A percentile compares a stretch with the other conserved stretches of the same genome.
phyloP scores from a whole-genome alignment of 2,329 filamentous ascomycete genomes.

The Acrocalymma vagum region DNA sequence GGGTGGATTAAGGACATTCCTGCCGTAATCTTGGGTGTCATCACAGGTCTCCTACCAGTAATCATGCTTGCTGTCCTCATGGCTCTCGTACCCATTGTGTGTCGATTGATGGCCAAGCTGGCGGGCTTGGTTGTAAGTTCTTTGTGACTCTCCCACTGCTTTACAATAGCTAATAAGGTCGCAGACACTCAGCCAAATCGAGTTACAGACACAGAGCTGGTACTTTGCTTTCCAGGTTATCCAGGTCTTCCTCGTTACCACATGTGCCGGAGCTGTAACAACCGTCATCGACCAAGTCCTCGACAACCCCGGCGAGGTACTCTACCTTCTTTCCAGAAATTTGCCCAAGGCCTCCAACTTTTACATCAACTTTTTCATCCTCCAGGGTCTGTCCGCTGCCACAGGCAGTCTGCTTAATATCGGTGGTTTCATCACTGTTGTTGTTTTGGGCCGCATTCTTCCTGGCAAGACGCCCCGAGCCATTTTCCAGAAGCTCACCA shows the following conservation, averaged over 20 bases:
- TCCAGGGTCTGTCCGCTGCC: slow-evolving; percentile 71
- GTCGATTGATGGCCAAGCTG: slow-evolving; percentile 46
- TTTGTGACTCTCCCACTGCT: background rate
- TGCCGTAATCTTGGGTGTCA: slow-evolving; percentile 50
- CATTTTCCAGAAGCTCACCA: slow-evolving; percentile 54
- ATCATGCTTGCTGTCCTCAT: slow-evolving; percentile 54
- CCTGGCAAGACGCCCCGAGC: slow-evolving; percentile 55
- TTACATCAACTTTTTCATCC: slow-evolving; percentile 92
- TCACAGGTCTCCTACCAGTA: slow-evolving; percentile 56
- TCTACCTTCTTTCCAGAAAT: slow-evolving; percentile 73
- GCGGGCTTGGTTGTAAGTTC: slow-evolving; percentile 38
- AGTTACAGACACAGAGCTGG: slow-evolving; percentile 84
- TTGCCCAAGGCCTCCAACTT: slow-evolving; percentile 91
- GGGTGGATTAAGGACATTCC: slow-evolving; percentile 54
- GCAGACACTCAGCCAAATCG: slow-evolving; percentile 52
- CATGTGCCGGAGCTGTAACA: slow-evolving; percentile 80
- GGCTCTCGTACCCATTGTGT: slow-evolving; percentile 55
- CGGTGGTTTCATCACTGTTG: slow-evolving; percentile 81
- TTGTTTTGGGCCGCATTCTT: slow-evolving; percentile 75
- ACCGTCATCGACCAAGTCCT: slow-evolving; percentile 64
- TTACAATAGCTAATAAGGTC: slow-evolving; percentile 3
- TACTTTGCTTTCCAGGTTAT: slow-evolving; percentile 94
- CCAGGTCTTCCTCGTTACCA: slow-evolving; percentile 93
- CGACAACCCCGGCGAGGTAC: slow-evolving; percentile 66
- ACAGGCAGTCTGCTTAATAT: slow-evolving; percentile 72